Evolutionary conservation across 2,329 filamentous ascomycete genomes (phyloP).

Genomic region (Trichoderma koningii): DNA sequence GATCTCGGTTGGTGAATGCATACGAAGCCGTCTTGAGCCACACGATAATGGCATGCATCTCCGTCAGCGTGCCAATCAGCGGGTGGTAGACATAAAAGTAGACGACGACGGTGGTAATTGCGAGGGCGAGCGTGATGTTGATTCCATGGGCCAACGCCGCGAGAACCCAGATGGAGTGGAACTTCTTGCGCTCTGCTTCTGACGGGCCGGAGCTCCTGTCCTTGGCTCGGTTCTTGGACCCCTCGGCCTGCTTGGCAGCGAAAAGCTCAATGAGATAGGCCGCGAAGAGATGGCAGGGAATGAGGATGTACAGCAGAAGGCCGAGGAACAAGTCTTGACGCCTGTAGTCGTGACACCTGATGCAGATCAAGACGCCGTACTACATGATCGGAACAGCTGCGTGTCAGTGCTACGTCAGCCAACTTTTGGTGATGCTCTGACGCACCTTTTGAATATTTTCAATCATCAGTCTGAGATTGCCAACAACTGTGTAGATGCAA

Average conservation of each 20-base stretch:
- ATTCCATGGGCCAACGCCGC: slow-evolving; percentile 79
- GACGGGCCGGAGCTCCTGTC: slow-evolving; percentile 52
- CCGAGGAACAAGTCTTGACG: slow-evolving; percentile 76
- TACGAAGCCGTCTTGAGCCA: slow-evolving; percentile 97
- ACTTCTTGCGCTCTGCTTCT: slow-evolving; percentile 64
- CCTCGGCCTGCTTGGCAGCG: slow-evolving; percentile 77
- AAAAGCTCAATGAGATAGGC: slow-evolving; percentile 87
- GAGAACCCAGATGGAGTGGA: slow-evolving; percentile 75
- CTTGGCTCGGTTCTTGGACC: slow-evolving; percentile 58
- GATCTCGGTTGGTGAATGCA: slow-evolving; percentile 92
- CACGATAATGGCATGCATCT: slow-evolving; percentile 90
- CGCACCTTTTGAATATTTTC: slow-evolving; percentile 91
- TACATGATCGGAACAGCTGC: slow-evolving; percentile 40
- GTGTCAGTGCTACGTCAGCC: slow-evolving; percentile 8
- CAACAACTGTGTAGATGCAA: slow-evolving; percentile 64
- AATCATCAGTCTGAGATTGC: slow-evolving; percentile 90
- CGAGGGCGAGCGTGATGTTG: slow-evolving; percentile 80
- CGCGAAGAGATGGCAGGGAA: slow-evolving; percentile 86
- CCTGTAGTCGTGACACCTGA: slow-evolving; percentile 86
- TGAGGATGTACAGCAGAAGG: slow-evolving; percentile 76
- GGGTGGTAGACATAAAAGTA: slow-evolving; percentile 93
- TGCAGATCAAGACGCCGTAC: slow-evolving; percentile 94
- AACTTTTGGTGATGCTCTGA: neutral
- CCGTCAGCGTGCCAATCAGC: slow-evolving; percentile 85
- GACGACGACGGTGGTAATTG: slow-evolving; percentile 79